Evolutionary conservation across 2,329 filamentous ascomycete species (phyloP), one percentile per base, ranked within the genome.

Genomic region (Pseudogymnoascus sp.): DNA sequence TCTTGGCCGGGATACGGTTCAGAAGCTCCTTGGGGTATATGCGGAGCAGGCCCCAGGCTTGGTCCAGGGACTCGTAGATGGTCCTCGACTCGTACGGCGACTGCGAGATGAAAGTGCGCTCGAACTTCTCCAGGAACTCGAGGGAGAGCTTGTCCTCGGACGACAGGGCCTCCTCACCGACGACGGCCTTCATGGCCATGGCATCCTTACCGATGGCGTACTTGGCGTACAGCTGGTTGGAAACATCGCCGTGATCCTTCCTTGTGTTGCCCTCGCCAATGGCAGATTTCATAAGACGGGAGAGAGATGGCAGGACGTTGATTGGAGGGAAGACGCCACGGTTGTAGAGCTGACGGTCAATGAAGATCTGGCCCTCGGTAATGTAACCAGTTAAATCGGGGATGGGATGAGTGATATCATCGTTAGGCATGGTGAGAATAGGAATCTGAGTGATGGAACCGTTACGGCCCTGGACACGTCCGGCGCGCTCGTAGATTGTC

Each of bases 401-500:
- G 74, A 99, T 99, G 39, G 94, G 95, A 75, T 99, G 94, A 43
- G 94, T 99, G 74, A 99, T 99, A 78, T 99, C 93, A 74, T 99
- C 93, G 85, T 99, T 99, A 72, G 94, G 94, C 94, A 99, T 99
- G 69, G 94, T 97, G 78, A 99, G 77, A 74, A 99, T 99, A 63
- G 94, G 94, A 71, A 99, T 97, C 79, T 99, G 94, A 18, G 95
- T 99, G 71, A 99, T 99, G 70, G 94, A 99, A 64, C 95, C 94
- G 72, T 97, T 97, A 70, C 95, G 90, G 70, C 95, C 95, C 72
- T 91, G 82, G 58, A 99, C 94, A 89, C 94, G 94, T 73, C 94
- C 94, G 69, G 94, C 94, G 80, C 94, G 92, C 79, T 99, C 94
- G 82, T 99, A 99, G 71, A 99, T 97, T 73, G 94, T 99, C 63